phyloP scores from a whole-genome alignment of 345 rosid species.

The Lagerstroemia speciosa region DNA sequence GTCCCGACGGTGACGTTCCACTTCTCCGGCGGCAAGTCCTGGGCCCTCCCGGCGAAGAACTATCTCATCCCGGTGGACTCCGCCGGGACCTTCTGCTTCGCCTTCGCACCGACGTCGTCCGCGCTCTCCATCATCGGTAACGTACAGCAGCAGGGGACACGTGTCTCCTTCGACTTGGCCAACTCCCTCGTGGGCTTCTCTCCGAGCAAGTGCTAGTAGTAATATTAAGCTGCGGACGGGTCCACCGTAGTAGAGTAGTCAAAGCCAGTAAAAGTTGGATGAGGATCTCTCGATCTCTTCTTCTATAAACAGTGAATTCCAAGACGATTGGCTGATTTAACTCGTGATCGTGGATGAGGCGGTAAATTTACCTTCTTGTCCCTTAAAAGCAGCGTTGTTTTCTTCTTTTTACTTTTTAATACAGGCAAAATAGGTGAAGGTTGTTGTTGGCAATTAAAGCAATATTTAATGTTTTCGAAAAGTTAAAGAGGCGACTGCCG shows the following conservation, averaged over 20 bases:
- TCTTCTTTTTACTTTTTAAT: neutral
- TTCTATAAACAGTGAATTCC: no score
- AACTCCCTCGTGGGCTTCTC: conserved; percentile 59
- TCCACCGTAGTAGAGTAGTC: neutral
- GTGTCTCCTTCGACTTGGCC: conserved; percentile 70
- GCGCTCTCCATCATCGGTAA: conserved; percentile 83
- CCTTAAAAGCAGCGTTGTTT: neutral
- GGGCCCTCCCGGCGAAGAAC: conserved; percentile 66
- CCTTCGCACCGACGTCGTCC: conserved; percentile 87
- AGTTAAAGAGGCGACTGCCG: neutral
- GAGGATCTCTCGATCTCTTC: no score
- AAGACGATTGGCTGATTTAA: no score
- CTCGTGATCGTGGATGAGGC: neutral
- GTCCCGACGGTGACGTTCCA: conserved; percentile 79
- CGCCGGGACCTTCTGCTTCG: conserved; percentile 73
- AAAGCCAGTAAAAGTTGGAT: neutral
- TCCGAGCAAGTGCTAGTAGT: conserved; percentile 42
- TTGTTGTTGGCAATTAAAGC: neutral
- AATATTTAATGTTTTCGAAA: neutral
- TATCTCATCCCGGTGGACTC: conserved; percentile 69
- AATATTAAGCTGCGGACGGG: neutral
- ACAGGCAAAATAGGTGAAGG: neutral
- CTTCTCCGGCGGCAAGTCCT: conserved; percentile 46
- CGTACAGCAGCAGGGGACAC: conserved; percentile 93
- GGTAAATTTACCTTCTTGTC: neutral